phyloP scores from a whole-genome alignment of 148 eudicot species.

The Pouteria glomerata region DNA sequence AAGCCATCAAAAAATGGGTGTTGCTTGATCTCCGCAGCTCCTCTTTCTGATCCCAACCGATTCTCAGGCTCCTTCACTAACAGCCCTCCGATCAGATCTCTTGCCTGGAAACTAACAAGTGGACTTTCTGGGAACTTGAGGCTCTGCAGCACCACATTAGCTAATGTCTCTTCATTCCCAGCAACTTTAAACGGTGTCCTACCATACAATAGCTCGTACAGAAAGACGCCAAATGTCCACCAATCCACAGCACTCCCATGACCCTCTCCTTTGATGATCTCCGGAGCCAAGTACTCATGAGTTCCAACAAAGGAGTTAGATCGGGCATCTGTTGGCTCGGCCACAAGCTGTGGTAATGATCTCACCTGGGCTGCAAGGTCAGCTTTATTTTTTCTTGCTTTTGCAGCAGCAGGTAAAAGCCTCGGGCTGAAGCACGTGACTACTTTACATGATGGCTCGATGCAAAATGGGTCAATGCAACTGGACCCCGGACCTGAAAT shows the following conservation, averaged over 20 bases:
- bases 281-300: slow-evolving; percentile 90
- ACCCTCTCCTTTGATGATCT: slow-evolving; percentile 87
- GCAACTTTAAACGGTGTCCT: slow-evolving; percentile 80
- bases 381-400: slow-evolving; percentile 45
- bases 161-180: slow-evolving; percentile 78
- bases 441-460: slow-evolving; percentile 74
- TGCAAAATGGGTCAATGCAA: slow-evolving; percentile 76
- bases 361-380: slow-evolving; percentile 39
- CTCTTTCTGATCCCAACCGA: slow-evolving; percentile 73
- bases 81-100: slow-evolving; percentile 66
- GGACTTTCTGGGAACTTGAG: slow-evolving; percentile 79
- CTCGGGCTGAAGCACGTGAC: slow-evolving; percentile 81
- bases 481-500: slow-evolving; percentile 63
- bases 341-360: slow-evolving; percentile 72
- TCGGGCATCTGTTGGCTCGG: slow-evolving; percentile 84
- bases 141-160: slow-evolving; percentile 70
- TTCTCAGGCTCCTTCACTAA: slow-evolving; percentile 77
- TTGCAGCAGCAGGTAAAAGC: slow-evolving; percentile 33
- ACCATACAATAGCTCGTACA: slow-evolving; percentile 90
- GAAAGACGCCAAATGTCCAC: slow-evolving; percentile 90
- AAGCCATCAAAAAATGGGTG: slow-evolving; percentile 87
- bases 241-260: slow-evolving; percentile 97
- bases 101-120: slow-evolving; percentile 71
- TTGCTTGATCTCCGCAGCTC: slow-evolving; percentile 88
- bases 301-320: slow-evolving; percentile 95